phyloP scores from a whole-genome alignment of 129 eudicot genomes.

The Chrysanthemum lavandulifolium region DNA sequence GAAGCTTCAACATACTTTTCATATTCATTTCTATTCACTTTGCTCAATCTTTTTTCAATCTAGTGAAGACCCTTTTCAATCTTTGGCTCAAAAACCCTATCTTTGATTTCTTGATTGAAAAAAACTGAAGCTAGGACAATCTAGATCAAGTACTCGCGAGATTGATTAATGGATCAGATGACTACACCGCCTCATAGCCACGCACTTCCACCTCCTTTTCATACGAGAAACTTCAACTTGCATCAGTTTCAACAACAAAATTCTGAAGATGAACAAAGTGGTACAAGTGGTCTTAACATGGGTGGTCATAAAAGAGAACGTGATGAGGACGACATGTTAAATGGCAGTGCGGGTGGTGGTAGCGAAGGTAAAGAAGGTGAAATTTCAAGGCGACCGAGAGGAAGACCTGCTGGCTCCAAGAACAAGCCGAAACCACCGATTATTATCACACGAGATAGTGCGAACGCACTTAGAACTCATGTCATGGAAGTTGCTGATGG shows the following conservation, averaged over 20 bases:
- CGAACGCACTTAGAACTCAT: constrained; percentile 75
- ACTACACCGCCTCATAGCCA: constrained; percentile 33
- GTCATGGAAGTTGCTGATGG: constrained; percentile 79
- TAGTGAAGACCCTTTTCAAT: not conserved
- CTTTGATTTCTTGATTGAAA: not conserved
- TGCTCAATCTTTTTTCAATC: too few relatives aligned
- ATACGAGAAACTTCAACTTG: constrained; percentile 69
- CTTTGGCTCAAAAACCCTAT: constrained; percentile 26
- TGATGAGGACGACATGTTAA: constrained; percentile 39
- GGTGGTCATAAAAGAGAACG: constrained; percentile 51
- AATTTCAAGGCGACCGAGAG: constrained; percentile 57
- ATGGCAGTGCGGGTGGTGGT: constrained; percentile 31
- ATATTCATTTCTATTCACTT: not conserved
- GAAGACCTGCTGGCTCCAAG: constrained; percentile 74
- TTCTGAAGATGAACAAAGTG: constrained; percentile 73
- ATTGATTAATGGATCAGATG: constrained; percentile 60
- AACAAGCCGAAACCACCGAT: constrained; percentile 75
- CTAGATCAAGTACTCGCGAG: constrained; percentile 1
- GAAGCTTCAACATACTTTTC: not conserved
- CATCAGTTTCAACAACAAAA: constrained; percentile 56
- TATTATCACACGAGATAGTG: constrained; percentile 65
- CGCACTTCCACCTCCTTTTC: constrained; percentile 73
- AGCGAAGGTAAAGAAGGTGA: constrained; percentile 44
- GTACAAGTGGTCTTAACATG: constrained; percentile 55
- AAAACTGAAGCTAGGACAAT: constrained; percentile 7